A percentile compares a stretch with the other conserved stretches of the same genome.
These are phyloP conservation scores for Pseudocercospora pini-densiflorae DNA, from an alignment of 2,329 filamentous ascomycete genomes.

Conservation along the genomic window DNA sequence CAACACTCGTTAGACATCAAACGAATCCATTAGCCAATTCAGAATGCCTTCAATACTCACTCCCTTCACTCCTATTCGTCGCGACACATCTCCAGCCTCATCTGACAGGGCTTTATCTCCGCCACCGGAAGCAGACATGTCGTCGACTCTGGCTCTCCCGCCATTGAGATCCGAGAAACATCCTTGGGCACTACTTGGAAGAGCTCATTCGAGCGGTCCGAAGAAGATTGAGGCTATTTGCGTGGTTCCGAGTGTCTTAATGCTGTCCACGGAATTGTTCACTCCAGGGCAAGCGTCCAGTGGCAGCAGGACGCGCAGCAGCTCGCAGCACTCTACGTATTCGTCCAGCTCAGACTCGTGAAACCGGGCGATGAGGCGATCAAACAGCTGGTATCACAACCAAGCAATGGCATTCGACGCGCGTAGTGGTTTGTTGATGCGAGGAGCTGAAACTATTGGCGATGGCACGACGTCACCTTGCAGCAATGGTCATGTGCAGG, in stretches of 20 bases:
- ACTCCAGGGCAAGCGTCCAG: conserved; percentile 1
- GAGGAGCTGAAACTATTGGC: neutral
- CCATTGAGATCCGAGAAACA: conserved; percentile 25
- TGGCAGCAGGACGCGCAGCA: conserved; percentile 1
- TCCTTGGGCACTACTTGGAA: conserved; percentile 17
- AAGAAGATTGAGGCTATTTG: conserved; percentile 16
- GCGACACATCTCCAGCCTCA: neutral
- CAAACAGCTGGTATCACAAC: conserved; percentile 3
- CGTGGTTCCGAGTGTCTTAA: conserved; percentile 18
- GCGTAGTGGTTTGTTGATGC: neutral
- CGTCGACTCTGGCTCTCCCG: neutral
- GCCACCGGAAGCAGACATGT: neutral
- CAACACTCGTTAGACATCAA: neutral
- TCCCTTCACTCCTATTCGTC: conserved; percentile 4
- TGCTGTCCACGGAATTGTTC: conserved; percentile 18
- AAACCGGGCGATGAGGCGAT: neutral
- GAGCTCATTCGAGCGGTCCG: conserved; percentile 3
- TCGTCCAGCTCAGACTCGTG: neutral
- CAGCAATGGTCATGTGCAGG: neutral
- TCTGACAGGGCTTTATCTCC: neutral
- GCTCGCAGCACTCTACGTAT: neutral
- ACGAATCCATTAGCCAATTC: neutral
- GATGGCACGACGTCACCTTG: no score
- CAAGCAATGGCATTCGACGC: neutral
- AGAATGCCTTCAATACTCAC: conserved; percentile 3